Evolutionary conservation across 2,329 filamentous ascomycete species (phyloP), one percentile per base, ranked within the genome.

Genomic region (Penicillium olsonii): DNA sequence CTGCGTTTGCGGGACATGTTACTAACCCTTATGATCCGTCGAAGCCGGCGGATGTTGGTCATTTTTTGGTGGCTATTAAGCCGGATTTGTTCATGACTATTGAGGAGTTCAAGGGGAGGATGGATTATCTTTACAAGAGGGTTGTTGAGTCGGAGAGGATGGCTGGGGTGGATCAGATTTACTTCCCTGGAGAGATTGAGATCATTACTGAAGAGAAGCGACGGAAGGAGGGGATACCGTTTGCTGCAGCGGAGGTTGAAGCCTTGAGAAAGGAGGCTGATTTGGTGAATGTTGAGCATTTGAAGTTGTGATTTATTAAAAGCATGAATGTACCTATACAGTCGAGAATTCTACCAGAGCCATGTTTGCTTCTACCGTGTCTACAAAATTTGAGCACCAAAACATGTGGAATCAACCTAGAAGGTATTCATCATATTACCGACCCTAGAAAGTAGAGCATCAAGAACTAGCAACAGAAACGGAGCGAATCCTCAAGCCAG

Each of bases 1-100:
- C 84, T 26, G 88, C 88, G 0, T 94, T 90, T 69, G 90, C 87
- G 0, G 88, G 88, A 0, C 78, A 87, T 61, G 89, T 94, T 15
- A 87, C 84, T 0, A 82, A 82, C 15, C 90, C 89, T 0, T 94
- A 94, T 66, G 87, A 91, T 62, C 78, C 85, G 2, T 84, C 81
- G 0, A 81, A 77, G 50, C 78, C 83, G 1, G 84, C 85, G 0
- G 84, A 90, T 60, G 87, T 90, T 0, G 87, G 88, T 0, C 88
- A 91, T 64, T 90, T 90, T 54, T 65, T 91, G 1, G 72, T 90
- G 1, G 86, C 82, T 0, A 70, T 91, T 57, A 88, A 87, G 64
- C 87, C 87, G 0, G 87, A 91, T 55, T 71, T 91, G 17, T 91
- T 91, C 54, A 83, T 91, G 79, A 77, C 76, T 44, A 55, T 87